A percentile compares a stretch with the other conserved stretches of the same genome.
phyloP scores from a whole-genome alignment of 2,329 filamentous ascomycete species.

The Whalleya microplaca region DNA sequence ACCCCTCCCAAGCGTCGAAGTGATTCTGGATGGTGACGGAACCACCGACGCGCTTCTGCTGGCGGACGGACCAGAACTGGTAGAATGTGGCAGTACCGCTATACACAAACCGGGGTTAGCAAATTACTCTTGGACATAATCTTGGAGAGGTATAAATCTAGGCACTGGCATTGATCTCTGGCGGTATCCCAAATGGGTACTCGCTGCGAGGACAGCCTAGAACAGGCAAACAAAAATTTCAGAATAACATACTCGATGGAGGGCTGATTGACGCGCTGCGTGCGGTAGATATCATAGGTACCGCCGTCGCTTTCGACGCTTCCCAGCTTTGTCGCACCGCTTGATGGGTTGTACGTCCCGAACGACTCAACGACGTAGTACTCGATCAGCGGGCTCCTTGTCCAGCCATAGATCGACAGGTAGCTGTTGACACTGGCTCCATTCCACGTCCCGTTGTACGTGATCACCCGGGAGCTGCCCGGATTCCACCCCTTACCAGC shows the following conservation, averaged over 20 bases:
- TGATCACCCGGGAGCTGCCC: conserved; percentile 33
- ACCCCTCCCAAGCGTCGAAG: conserved; percentile 39
- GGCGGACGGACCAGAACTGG: conserved; percentile 57
- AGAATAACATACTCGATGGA: conserved; percentile 44
- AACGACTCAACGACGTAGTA: conserved; percentile 45
- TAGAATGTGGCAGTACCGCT: conserved; percentile 45
- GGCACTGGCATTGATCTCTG: no score
- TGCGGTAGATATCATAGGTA: conserved; percentile 42
- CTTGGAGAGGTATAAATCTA: background rate
- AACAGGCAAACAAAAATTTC: no score
- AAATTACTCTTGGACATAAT: no score
- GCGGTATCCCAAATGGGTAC: no score
- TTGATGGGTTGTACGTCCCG: conserved; percentile 40
- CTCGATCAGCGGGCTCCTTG: conserved; percentile 42
- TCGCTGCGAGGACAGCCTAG: no score
- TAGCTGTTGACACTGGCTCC: conserved; percentile 45
- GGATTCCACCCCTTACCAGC: conserved; percentile 56
- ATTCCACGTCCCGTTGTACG: conserved; percentile 40
- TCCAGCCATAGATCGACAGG: conserved; percentile 48
- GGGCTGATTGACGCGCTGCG: conserved; percentile 44
- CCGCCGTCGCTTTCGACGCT: conserved; percentile 37
- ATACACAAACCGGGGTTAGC: no score
- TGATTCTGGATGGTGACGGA: conserved; percentile 40
- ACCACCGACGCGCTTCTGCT: conserved; percentile 49
- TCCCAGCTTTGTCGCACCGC: conserved; percentile 35